Conservation (phyloP, 352 stramenopile species). For the Globisporangium solare region DNA sequence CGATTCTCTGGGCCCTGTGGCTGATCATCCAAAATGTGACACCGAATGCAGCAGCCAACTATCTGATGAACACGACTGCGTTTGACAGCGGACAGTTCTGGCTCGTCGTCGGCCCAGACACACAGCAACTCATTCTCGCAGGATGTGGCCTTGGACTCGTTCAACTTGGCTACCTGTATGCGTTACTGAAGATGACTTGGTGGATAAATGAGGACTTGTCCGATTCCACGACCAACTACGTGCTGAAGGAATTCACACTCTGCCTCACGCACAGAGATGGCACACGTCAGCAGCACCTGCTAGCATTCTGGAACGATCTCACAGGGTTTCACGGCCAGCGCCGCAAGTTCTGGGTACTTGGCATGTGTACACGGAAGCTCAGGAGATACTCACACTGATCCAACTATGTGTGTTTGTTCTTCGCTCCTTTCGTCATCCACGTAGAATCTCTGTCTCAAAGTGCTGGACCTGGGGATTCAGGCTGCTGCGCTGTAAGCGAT, state of each 20-base stretch:
- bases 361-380: neutral
- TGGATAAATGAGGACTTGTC: conserved; percentile 18
- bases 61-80: conserved; percentile 41
- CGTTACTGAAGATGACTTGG: conserved; percentile 25
- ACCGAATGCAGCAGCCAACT: conserved; percentile 34
- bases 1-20: conserved; percentile 28
- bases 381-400: neutral
- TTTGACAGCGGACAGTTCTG: conserved; percentile 50
- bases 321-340: conserved; percentile 24
- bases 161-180: conserved; percentile 20
- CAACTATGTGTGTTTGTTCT: neutral
- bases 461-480: conserved; percentile 23
- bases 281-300: neutral
- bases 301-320: conserved; percentile 21
- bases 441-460: conserved; percentile 36
- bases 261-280: too few species aligned
- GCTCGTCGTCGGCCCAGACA: conserved; percentile 22
- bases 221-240: conserved; percentile 3
- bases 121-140: conserved; percentile 10
- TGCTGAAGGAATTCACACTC: too few species aligned
- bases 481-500: conserved; percentile 19
- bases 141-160: conserved; percentile 20
- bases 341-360: conserved; percentile 40
- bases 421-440: too few species aligned
- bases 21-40: conserved; percentile 35